Base-by-base conservation (phyloP, 257 asterid genomes). In the Vinca minor region DNA sequence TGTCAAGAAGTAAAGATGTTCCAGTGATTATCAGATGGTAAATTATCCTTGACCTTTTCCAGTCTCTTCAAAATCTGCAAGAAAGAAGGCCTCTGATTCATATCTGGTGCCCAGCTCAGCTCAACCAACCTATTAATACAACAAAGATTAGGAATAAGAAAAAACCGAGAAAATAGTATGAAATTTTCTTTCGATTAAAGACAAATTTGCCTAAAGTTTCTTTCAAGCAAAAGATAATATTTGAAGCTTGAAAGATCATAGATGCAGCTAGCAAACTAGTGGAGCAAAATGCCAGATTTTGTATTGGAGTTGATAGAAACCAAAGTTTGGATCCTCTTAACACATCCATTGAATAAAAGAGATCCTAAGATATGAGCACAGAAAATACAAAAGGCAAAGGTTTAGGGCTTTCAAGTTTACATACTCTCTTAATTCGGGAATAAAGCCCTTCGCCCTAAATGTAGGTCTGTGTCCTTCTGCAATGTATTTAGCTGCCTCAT, bases 381-480 rank as follows among this genome's bases (percentile, higher is more conserved):
- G 32, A 29, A 44, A 15, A 23, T 42, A 62, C 7, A 32, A 47
- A 28, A n/a, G n/a, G 36, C 1, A 7, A 1, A 41, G 41, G 18
- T 10, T 14, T 20, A n/a, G 57, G 45, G 39, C 38, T 18, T 60
- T 60, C 23, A 8, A 55, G 44, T 46, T 48, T 59, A 78, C 98
- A 78, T 85, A 93, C 98, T 89, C 96, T 83, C 76, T 85, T 82
- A 93, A 64, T 63, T 89, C 99, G 32, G 86, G 76, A 60, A 58
- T 66, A 59, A 69, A 75, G 23, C 88, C 84, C 72, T 89, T 93
- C n/a, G 89, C 83, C 82, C 79, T 81, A 69, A 89, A 83, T 34
- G 47, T 64, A 48, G 99, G 99, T 18, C 97, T 84, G 74, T 87
- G 94, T 26, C 99, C 99, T 75, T 93, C 99, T 50, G 99, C 74